A percentile compares a stretch with the other conserved stretches of the same genome.
These are phyloP conservation scores for Martiniozyma asiatica DNA, from an alignment of 1,139 yeast genomes.

Conservation along the genomic window DNA sequence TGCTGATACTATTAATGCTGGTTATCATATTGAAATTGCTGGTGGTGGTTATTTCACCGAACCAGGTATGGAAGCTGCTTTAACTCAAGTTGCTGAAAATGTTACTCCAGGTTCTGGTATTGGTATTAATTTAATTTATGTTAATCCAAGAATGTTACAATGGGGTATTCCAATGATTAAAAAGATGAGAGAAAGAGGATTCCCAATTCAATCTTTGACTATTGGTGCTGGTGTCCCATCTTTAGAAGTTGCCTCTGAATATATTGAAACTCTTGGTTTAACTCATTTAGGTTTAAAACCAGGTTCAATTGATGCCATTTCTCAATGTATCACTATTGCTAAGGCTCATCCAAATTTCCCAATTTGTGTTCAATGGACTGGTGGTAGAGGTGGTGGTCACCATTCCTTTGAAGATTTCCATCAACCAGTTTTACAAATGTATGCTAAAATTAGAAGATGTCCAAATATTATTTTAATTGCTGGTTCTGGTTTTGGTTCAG, in stretches of 20 bases:
- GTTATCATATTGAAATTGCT: constrained; percentile 93
- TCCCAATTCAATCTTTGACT: constrained; percentile 90
- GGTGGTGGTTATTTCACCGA: constrained; percentile 97
- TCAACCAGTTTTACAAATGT: constrained; percentile 92
- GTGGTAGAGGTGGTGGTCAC: constrained; percentile 99
- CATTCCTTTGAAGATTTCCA: constrained; percentile 99
- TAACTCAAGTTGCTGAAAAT: constrained; percentile 54
- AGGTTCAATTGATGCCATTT: constrained; percentile 89
- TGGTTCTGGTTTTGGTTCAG: constrained; percentile 97
- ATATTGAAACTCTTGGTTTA: constrained; percentile 82
- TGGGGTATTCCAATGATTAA: constrained; percentile 97
- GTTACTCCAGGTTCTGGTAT: constrained; percentile 81
- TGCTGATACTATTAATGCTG: constrained; percentile 87
- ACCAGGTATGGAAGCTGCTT: constrained; percentile 56
- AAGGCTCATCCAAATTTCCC: constrained; percentile 95
- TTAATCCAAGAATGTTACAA: constrained; percentile 93
- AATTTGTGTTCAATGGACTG: constrained; percentile 97
- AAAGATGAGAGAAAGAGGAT: constrained; percentile 78
- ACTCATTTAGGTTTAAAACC: constrained; percentile 96
- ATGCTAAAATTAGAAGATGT: constrained; percentile 86
- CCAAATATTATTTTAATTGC: constrained; percentile 82
- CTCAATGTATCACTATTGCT: constrained; percentile 80
- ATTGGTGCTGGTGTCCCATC: constrained; percentile 99
- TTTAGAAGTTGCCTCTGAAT: constrained; percentile 91
- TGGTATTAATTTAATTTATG: constrained; percentile 85